Evolutionary conservation across 257 asterid species (phyloP).

Genomic region (Capsicum pubescens): DNA sequence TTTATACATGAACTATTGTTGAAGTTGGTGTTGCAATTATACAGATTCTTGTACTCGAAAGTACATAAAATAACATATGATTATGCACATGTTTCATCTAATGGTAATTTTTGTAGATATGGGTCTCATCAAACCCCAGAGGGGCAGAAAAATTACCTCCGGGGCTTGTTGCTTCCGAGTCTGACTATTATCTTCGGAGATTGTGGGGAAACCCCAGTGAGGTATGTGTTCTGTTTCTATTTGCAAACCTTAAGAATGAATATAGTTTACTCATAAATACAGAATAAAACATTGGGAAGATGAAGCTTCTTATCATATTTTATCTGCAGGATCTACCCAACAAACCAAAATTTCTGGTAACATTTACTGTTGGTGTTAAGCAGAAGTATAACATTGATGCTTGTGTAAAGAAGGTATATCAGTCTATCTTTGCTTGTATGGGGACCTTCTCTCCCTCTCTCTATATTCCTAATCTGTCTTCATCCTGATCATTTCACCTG

Average conservation of each 20-base stretch:
- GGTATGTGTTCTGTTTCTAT: conserved; percentile 46
- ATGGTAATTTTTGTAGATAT: too few species aligned
- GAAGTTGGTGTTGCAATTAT: too few species aligned
- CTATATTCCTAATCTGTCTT: background rate
- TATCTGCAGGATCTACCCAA: conserved; percentile 48
- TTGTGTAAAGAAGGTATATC: conserved; percentile 56
- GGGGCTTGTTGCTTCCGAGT: conserved; percentile 61
- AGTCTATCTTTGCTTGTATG: background rate
- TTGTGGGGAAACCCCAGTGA: conserved; percentile 85
- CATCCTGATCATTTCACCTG: conserved; percentile 19
- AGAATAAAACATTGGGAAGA: background rate
- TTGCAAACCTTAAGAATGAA: background rate
- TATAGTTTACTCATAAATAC: background rate
- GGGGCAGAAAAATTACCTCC: conserved; percentile 91
- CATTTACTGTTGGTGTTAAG: conserved; percentile 57
- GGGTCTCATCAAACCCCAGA: conserved; percentile 50
- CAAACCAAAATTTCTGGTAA: conserved; percentile 54
- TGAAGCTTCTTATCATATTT: background rate
- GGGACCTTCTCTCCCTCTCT: background rate
- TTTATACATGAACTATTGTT: too few species aligned
- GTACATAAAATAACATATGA: too few species aligned
- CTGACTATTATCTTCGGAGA: conserved; percentile 69
- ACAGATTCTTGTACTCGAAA: too few species aligned
- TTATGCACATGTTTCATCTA: too few species aligned
- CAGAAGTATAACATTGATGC: conserved; percentile 55